phyloP scores from a whole-genome alignment of 2,329 filamentous ascomycete species.

The Delphinella strobiligena region DNA sequence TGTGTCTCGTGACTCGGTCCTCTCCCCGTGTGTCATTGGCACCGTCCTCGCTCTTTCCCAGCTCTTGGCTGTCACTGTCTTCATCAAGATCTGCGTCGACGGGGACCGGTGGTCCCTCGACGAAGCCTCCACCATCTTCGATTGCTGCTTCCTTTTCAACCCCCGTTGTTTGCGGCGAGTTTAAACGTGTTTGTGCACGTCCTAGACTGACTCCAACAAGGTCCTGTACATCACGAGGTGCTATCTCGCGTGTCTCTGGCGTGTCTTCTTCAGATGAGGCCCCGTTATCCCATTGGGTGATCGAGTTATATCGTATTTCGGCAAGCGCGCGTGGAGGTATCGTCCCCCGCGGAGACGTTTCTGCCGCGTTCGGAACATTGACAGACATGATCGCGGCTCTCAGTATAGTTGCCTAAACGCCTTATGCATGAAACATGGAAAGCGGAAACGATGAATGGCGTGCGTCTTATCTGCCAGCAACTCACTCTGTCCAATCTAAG shows the following conservation, averaged over 20 bases:
- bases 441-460: too few relatives aligned
- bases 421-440: too few relatives aligned
- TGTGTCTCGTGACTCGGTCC: not conserved
- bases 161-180: constrained; percentile 44
- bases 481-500: too few relatives aligned
- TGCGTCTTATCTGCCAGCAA: too few relatives aligned
- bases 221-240: constrained; percentile 27
- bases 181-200: constrained; percentile 43
- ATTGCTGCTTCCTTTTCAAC: constrained; percentile 47
- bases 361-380: not conserved
- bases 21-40: constrained; percentile 13
- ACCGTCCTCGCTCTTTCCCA: constrained; percentile 4
- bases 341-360: not conserved
- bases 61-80: constrained; percentile 7
- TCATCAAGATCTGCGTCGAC: constrained; percentile 8
- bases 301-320: constrained; percentile 28
- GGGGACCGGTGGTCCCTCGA: constrained; percentile 21
- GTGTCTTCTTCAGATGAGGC: constrained; percentile 34
- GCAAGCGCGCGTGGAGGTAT: constrained; percentile 24
- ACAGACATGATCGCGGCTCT: too few relatives aligned
- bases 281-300: constrained; percentile 23
- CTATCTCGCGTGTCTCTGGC: constrained; percentile 17
- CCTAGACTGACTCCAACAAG: constrained; percentile 49
- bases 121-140: constrained; percentile 37
- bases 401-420: too few relatives aligned